phyloP scores from a whole-genome alignment of 495 filamentous ascomycete species.

The Penicillium mononematosum region DNA sequence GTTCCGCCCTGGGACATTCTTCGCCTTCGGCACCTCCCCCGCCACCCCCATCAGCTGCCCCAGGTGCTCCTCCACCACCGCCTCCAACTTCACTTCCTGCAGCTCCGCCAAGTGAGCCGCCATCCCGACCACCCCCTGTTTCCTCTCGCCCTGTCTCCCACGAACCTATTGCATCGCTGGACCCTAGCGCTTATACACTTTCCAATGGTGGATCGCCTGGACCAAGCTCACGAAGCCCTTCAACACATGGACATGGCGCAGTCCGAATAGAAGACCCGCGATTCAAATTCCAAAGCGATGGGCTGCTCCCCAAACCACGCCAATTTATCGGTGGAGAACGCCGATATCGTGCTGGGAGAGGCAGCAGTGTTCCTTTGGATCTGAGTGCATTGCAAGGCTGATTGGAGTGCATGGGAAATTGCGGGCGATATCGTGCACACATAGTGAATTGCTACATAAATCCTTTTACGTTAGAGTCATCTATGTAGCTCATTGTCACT shows the following conservation, averaged over 20 bases:
- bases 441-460: conserved; percentile 28
- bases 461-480: conserved; percentile 6
- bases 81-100: conserved; percentile 49
- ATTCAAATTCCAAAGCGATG: conserved; percentile 85
- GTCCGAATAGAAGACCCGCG: conserved; percentile 71
- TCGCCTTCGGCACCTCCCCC: conserved; percentile 45
- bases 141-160: conserved; percentile 43
- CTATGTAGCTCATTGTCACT: not conserved
- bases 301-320: conserved; percentile 78
- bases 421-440: conserved; percentile 31
- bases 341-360: conserved; percentile 84
- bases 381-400: conserved; percentile 51
- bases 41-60: conserved; percentile 50
- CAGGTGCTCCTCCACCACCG: conserved; percentile 43
- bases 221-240: conserved; percentile 29
- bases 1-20: conserved; percentile 30
- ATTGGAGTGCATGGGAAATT: conserved; percentile 24
- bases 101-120: conserved; percentile 45
- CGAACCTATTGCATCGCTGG: conserved; percentile 58
- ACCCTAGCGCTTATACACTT: conserved; percentile 76
- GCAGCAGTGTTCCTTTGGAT: conserved; percentile 91
- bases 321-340: conserved; percentile 69
- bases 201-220: conserved; percentile 52
- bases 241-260: conserved; percentile 46
- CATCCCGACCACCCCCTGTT: conserved; percentile 52